Conservation (phyloP, 768 basidiomycete species). For the Mycena pura region DNA sequence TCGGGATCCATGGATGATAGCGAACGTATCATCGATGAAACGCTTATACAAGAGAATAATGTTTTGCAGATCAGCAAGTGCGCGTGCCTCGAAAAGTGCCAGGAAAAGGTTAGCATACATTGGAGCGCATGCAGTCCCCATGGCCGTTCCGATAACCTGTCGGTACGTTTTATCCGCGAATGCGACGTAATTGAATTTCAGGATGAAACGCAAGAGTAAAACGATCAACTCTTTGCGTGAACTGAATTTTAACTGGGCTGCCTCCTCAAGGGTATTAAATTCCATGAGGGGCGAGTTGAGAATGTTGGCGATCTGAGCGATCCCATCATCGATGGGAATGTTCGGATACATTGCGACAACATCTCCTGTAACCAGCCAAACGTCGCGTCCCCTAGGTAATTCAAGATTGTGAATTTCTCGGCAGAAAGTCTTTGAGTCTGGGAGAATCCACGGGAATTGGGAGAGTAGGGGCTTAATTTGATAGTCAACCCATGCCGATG, state of each 20-base stretch:
- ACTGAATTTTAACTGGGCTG: not conserved
- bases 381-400: too few relatives aligned
- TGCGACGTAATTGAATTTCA: conserved; percentile 17
- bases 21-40: too few relatives aligned
- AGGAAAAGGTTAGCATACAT: conserved; percentile 24
- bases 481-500: too few relatives aligned
- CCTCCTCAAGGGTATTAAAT: conserved; percentile 11
- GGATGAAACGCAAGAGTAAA: conserved; percentile 14
- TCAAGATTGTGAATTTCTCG: too few relatives aligned
- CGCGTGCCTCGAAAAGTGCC: not conserved
- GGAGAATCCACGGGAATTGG: too few relatives aligned
- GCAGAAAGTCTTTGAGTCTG: too few relatives aligned
- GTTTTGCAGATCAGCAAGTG: conserved; percentile 10
- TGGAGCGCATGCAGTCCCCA: conserved; percentile 22
- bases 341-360: too few relatives aligned
- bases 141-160: conserved; percentile 21
- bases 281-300: not conserved
- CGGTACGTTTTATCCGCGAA: conserved; percentile 11
- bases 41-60: conserved; percentile 11
- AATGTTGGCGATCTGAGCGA: not conserved
- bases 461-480: too few relatives aligned
- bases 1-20: conserved; percentile 8
- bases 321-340: not conserved
- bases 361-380: too few relatives aligned
- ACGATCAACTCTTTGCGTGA: conserved; percentile 9